Conservation (phyloP, 2,329 filamentous ascomycete species). For the Diaporthe aspalathi region DNA sequence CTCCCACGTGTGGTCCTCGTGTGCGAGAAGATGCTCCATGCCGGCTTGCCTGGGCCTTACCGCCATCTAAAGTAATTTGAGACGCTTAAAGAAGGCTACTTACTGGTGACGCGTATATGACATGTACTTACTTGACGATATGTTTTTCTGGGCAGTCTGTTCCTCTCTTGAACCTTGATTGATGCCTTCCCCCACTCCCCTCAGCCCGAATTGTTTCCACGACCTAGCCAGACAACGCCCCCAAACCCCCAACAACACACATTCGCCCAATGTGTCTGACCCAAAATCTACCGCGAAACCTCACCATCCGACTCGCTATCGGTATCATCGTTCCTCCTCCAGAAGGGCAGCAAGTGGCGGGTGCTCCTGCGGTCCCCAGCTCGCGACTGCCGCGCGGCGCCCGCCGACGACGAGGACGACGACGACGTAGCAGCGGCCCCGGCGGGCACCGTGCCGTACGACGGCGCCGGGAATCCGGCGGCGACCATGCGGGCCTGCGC, state of each 20-base stretch:
- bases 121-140: background rate
- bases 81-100: background rate
- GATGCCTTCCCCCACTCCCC: background rate
- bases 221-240: background rate
- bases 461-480: slow-evolving; percentile 3
- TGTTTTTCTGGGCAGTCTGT: background rate
- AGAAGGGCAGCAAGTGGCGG: slow-evolving; percentile 33
- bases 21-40: background rate
- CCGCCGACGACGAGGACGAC: background rate
- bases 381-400: background rate
- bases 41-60: too few relatives aligned
- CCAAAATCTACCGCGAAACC: background rate
- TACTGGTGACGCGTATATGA: background rate
- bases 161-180: too few relatives aligned
- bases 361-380: slow-evolving; percentile 13
- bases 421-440: background rate
- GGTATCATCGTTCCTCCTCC: slow-evolving; percentile 36
- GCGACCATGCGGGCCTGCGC: slow-evolving; percentile 26
- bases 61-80: background rate
- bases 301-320: slow-evolving; percentile 33
- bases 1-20: background rate
- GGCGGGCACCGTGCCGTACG: slow-evolving; percentile 31
- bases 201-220: too few relatives aligned
- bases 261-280: background rate
- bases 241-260: too few relatives aligned